Evolutionary conservation across 495 filamentous ascomycete species (phyloP).

Genomic region (Neurospora sp.): DNA sequence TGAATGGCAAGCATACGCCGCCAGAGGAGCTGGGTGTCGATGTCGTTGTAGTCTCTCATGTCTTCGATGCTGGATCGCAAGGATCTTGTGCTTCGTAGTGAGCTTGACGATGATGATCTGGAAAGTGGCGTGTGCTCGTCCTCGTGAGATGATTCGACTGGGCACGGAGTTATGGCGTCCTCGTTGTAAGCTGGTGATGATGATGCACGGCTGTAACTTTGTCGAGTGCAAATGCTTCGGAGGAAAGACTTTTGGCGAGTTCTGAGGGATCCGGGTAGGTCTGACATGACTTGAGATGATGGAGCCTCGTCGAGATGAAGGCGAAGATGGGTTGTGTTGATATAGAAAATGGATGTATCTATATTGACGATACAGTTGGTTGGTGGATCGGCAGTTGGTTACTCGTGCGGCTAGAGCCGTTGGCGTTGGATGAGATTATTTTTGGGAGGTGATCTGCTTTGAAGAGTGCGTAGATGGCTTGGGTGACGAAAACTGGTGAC

Average conservation of each 20-base stretch:
- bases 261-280: background rate
- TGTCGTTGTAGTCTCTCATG: constrained; percentile 2
- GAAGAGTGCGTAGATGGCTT: background rate
- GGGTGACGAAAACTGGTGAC: background rate
- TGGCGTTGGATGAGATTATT: background rate
- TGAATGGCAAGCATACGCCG: constrained; percentile 36
- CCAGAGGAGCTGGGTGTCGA: constrained; percentile 32
- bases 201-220: background rate
- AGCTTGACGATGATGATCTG: background rate
- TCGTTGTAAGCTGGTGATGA: constrained; percentile 8
- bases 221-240: background rate
- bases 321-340: background rate
- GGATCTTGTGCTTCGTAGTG: background rate
- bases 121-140: background rate
- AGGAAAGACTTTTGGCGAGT: background rate
- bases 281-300: background rate
- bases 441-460: background rate
- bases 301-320: background rate
- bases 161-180: constrained; percentile 18
- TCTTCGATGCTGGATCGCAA: background rate
- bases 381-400: background rate
- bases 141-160: background rate
- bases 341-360: background rate
- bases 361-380: background rate
- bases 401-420: background rate